Conservation (phyloP, 257 asterid genomes). For the Nemophila menziesii region DNA sequence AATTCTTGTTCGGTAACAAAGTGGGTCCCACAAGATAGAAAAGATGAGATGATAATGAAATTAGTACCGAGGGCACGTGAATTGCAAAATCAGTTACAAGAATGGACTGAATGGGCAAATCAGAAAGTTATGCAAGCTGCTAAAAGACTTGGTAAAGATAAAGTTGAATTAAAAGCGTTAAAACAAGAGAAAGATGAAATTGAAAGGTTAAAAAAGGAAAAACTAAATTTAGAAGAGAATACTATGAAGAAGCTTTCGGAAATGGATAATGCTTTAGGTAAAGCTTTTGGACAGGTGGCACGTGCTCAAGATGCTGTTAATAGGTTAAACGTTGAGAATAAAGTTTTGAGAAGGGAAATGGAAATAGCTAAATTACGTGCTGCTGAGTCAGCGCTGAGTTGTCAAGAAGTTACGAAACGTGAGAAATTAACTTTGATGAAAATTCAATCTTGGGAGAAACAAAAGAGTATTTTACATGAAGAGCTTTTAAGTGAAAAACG, state of each 20-base stretch:
- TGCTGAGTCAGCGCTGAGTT: constrained; percentile 62
- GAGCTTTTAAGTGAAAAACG: constrained; percentile 60
- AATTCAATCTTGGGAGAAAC: constrained; percentile 87
- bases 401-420: constrained; percentile 59
- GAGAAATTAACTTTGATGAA: constrained; percentile 63
- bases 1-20: constrained; percentile 30
- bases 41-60: constrained; percentile 73
- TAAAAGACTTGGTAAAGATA: constrained; percentile 77
- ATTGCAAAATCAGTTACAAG: constrained; percentile 75
- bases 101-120: constrained; percentile 99
- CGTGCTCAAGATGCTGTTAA: constrained; percentile 63
- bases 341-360: constrained; percentile 61
- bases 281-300: constrained; percentile 79
- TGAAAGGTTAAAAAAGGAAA: constrained; percentile 82
- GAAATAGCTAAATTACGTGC: constrained; percentile 67
- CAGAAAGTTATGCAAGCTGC: constrained; percentile 99
- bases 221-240: constrained; percentile 55
- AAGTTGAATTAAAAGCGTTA: constrained; percentile 75
- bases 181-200: constrained; percentile 89
- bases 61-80: constrained; percentile 63
- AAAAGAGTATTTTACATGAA: constrained; percentile 54
- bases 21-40: constrained; percentile 56
- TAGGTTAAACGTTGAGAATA: constrained; percentile 69
- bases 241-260: constrained; percentile 70
- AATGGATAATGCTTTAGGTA: constrained; percentile 76